phyloP scores from a whole-genome alignment of 768 basidiomycete species.

The Kondoa malvinella region DNA sequence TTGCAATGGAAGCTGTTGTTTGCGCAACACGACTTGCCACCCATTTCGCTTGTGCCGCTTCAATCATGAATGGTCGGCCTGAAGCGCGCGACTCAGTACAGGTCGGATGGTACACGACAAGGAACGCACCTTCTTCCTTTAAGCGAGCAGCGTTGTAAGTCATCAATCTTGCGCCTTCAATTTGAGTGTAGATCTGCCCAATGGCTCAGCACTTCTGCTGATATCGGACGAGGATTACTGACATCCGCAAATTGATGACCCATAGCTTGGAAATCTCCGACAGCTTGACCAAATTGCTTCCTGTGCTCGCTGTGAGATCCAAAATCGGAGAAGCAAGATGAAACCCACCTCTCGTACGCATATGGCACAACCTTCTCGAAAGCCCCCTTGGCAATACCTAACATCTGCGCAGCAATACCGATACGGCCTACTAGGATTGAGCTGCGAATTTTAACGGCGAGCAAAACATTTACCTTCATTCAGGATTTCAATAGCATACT shows the following conservation, averaged over 20 bases:
- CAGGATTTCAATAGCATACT: conserved; percentile 88
- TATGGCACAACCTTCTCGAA: conserved; percentile 92
- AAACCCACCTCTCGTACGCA: conserved; percentile 47
- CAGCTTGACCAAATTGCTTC: conserved; percentile 78
- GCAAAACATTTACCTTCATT: conserved; percentile 51
- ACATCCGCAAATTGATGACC: conserved; percentile 5
- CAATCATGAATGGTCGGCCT: conserved; percentile 54
- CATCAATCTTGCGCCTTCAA: conserved; percentile 65
- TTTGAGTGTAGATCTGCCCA: conserved; percentile 5
- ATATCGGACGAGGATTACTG: not conserved
- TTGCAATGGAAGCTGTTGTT: conserved; percentile 66
- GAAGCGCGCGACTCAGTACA: not conserved
- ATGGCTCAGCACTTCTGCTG: not conserved
- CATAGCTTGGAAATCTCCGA: conserved; percentile 76
- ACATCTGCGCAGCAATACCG: conserved; percentile 96
- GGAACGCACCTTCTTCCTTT: conserved; percentile 58
- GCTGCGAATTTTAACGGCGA: not conserved
- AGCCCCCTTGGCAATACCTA: conserved; percentile 91
- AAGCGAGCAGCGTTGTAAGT: conserved; percentile 93
- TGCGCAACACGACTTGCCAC: conserved; percentile 79
- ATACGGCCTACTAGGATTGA: conserved; percentile 47
- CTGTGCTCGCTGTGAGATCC: not conserved
- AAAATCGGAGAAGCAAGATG: not conserved
- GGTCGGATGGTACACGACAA: not conserved
- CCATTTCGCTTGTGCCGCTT: conserved; percentile 97